Conservation (phyloP, 2,329 filamentous ascomycete genomes). For the Talaromyces sp. region DNA sequence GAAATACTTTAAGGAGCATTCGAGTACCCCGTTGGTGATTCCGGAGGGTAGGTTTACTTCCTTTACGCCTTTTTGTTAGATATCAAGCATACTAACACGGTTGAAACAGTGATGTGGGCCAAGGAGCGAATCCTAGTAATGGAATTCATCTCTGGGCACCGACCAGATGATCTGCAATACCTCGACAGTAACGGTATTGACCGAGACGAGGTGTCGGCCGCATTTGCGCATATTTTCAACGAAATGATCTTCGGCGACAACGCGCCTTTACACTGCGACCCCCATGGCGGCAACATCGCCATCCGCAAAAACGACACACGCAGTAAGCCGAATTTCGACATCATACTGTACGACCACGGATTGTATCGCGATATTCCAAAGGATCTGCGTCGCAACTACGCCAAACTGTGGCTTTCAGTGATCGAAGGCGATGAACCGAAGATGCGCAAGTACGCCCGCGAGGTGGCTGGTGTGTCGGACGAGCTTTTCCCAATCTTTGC, state of each 20-base stretch:
- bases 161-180: constrained; percentile 84
- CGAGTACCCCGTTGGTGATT: constrained; percentile 76
- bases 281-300: constrained; percentile 92
- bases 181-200: constrained; percentile 83
- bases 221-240: constrained; percentile 90
- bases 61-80: background rate
- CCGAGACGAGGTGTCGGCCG: constrained; percentile 89
- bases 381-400: constrained; percentile 75
- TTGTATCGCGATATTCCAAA: constrained; percentile 89
- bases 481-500: constrained; percentile 93
- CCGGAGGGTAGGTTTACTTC: constrained; percentile 52
- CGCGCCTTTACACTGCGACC: constrained; percentile 91
- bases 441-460: constrained; percentile 85
- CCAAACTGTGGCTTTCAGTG: constrained; percentile 95
- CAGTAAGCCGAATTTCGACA: constrained; percentile 75
- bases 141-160: constrained; percentile 82
- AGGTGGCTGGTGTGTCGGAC: constrained; percentile 84
- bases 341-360: constrained; percentile 95
- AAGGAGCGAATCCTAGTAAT: constrained; percentile 88
- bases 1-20: constrained; percentile 72
- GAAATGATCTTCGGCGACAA: constrained; percentile 96
- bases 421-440: constrained; percentile 78
- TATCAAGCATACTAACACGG: background rate
- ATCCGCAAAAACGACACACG: constrained; percentile 69
- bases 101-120: constrained; percentile 68